Evolutionary conservation across 306 rosid species (phyloP), one percentile per base, ranked within the genome.

Genomic region (Begonia fuchsioides): DNA sequence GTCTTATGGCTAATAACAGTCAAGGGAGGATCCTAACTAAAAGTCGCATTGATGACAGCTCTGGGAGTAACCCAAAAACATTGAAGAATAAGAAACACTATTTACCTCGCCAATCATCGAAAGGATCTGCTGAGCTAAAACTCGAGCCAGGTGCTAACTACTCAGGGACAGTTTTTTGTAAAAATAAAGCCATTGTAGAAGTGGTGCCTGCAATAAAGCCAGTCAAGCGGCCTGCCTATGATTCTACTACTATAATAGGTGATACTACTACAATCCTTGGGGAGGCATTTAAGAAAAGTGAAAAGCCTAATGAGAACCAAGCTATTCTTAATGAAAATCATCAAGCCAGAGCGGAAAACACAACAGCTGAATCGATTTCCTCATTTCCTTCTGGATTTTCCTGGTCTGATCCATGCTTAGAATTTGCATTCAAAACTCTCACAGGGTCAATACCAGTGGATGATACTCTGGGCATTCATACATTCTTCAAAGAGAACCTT

Each of bases 331-430:
- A 44, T 16, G 65, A 72, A 46, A 63, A 45, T 43, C 65, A 43
- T 26, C 35, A 26, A 4, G 51, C 71, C 32, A 39, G 68, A 52
- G 32, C 48, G 58, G 49, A 58, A 56, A 67, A 62, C 49, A 77
- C 61, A 64, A 72, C 66, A 54, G 51, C 72, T 15, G 79, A 71
- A 60, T 56, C 79, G 41, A 79, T 54, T 32, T 40, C 71, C 17
- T 56, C 94, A 53, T 79, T 79, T 62, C 79, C 94, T 46, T 72
- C 75, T 48, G 75, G 61, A 58, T 79, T 84, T 78, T 64, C 86
- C 43, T 84, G 95, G 82, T 86, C 90, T 17, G 97, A 90, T 54
- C 95, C 97, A 15, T 62, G 77, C 60, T 65, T 84, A 63, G 97
- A 84, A 60, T 70, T 62, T 63, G 93, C 97, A 26, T 79, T 79